A percentile compares a stretch with the other conserved stretches of the same genome.
Evolutionary conservation across 2,329 filamentous ascomycete species (phyloP).

Genomic region (Neonectria coccinea): DNA sequence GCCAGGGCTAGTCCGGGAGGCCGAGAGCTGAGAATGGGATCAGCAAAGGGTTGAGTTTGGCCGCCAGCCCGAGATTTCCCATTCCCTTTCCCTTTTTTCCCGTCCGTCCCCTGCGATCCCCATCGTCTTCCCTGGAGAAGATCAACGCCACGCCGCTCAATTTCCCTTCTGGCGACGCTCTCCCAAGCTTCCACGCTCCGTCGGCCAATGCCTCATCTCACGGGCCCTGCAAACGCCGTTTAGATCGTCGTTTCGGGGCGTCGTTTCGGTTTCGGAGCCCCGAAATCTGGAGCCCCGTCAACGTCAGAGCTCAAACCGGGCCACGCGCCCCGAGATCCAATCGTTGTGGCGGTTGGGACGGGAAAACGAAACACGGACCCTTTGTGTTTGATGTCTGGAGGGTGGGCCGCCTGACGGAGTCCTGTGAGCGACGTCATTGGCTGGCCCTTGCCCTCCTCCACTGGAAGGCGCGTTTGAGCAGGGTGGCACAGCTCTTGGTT

Average conservation of each 20-base stretch:
- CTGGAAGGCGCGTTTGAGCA: not conserved
- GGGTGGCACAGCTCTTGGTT: not conserved
- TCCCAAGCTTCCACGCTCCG: not conserved
- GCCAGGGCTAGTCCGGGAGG: too few relatives aligned
- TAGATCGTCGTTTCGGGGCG: slow-evolving; percentile 28
- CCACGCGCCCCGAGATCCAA: slow-evolving; percentile 12
- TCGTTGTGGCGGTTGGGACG: not conserved
- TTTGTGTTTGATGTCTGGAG: slow-evolving; percentile 28
- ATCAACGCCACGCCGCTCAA: not conserved
- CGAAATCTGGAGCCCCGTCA: slow-evolving; percentile 11
- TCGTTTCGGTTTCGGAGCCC: slow-evolving; percentile 27
- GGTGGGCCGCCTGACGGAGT: slow-evolving; percentile 1
- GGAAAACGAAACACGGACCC: slow-evolving; percentile 31
- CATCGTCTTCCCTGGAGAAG: not conserved
- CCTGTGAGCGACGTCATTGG: slow-evolving; percentile 2
- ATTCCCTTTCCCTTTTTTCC: too few relatives aligned
- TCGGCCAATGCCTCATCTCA: slow-evolving; percentile 8
- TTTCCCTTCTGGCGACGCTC: not conserved
- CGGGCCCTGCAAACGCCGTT: slow-evolving; percentile 16
- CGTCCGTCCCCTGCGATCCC: not conserved
- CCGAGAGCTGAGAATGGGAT: slow-evolving; percentile 15
- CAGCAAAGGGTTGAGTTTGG: not conserved
- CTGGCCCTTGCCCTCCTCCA: not conserved
- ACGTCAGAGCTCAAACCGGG: slow-evolving; percentile 22
- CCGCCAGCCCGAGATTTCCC: not conserved